A percentile compares a stretch with the other conserved stretches of the same genome.
These are phyloP conservation scores for Karstenula rhodostoma DNA, from an alignment of 2,329 filamentous ascomycete species.

Conservation along the genomic window DNA sequence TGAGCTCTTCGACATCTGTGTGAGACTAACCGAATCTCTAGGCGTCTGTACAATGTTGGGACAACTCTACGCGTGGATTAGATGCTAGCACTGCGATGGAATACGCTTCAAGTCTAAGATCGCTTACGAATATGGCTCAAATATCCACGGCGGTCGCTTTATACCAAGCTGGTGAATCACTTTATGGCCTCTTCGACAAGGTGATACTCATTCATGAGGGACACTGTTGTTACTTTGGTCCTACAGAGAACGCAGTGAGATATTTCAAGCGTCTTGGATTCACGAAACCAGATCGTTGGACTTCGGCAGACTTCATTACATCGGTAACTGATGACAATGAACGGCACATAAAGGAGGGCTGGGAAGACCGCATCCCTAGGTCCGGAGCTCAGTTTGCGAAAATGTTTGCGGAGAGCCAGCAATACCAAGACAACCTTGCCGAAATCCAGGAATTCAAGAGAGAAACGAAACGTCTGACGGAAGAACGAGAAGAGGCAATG, in stretches of 20 bases:
- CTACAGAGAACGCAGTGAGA: constrained; percentile 64
- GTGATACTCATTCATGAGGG: constrained; percentile 53
- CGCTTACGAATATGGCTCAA: constrained; percentile 69
- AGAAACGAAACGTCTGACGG: constrained; percentile 39
- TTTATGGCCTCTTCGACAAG: constrained; percentile 51
- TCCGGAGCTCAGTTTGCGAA: constrained; percentile 64
- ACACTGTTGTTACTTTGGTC: constrained; percentile 67
- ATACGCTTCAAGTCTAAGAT: constrained; percentile 73
- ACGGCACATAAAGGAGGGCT: constrained; percentile 63
- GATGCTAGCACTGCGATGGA: constrained; percentile 78
- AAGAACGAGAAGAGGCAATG: constrained; percentile 41
- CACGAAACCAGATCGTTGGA: constrained; percentile 71
- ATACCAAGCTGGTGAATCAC: constrained; percentile 67
- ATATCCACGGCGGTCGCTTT: constrained; percentile 72
- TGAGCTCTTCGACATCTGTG: constrained; percentile 34
- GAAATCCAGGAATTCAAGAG: constrained; percentile 52
- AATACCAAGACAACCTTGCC: constrained; percentile 46
- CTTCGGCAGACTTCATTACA: constrained; percentile 75
- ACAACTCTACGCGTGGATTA: constrained; percentile 75
- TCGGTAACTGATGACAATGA: constrained; percentile 72
- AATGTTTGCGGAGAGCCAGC: constrained; percentile 48
- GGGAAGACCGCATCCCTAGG: constrained; percentile 64
- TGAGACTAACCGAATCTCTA: constrained; percentile 50
- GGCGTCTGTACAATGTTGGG: constrained; percentile 51
- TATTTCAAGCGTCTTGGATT: constrained; percentile 75